Percentiles rank a stretch among this genome's conserved stretches.
Conservation (phyloP, 768 basidiomycete species). For the Trametopsis cervina region DNA sequence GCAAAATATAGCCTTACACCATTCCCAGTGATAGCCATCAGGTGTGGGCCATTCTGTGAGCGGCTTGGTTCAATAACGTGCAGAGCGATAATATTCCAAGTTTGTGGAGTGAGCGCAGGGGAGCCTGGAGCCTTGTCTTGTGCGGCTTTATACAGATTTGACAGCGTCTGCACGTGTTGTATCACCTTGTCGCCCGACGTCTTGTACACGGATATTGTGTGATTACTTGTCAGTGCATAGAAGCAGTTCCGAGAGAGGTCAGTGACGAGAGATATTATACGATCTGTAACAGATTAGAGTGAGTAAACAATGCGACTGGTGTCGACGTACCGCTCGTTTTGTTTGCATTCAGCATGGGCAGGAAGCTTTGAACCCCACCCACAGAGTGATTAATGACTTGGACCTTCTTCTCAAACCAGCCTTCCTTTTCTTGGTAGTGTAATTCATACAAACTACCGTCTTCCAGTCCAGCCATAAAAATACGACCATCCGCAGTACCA, state of each 20-base stretch:
- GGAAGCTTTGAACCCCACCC: conserved; percentile 67
- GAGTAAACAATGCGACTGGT: not conserved
- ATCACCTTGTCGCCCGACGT: conserved; percentile 58
- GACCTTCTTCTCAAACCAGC: conserved; percentile 87
- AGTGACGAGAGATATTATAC: conserved; percentile 58
- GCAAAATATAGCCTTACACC: conserved; percentile 84
- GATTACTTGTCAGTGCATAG: conserved; percentile 67
- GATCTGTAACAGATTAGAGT: conserved; percentile 42
- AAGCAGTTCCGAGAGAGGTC: conserved; percentile 67
- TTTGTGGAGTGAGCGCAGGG: conserved; percentile 60
- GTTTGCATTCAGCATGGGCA: conserved; percentile 66
- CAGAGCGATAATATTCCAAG: conserved; percentile 62
- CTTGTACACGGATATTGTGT: conserved; percentile 61
- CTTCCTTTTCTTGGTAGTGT: conserved; percentile 83
- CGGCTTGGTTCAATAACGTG: conserved; percentile 64
- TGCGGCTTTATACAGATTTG: conserved; percentile 65
- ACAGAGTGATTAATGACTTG: conserved; percentile 85
- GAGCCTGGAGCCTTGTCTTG: conserved; percentile 79
- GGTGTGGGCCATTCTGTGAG: conserved; percentile 62
- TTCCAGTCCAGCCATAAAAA: conserved; percentile 83
- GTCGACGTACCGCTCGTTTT: conserved; percentile 50
- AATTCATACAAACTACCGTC: conserved; percentile 91
- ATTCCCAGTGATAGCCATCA: conserved; percentile 76
- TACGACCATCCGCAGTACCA: conserved; percentile 75
- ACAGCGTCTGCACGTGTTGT: conserved; percentile 68